Base-by-base conservation (phyloP, 208 protist genomes). In the Trypanosomatidae sp. region DNA sequence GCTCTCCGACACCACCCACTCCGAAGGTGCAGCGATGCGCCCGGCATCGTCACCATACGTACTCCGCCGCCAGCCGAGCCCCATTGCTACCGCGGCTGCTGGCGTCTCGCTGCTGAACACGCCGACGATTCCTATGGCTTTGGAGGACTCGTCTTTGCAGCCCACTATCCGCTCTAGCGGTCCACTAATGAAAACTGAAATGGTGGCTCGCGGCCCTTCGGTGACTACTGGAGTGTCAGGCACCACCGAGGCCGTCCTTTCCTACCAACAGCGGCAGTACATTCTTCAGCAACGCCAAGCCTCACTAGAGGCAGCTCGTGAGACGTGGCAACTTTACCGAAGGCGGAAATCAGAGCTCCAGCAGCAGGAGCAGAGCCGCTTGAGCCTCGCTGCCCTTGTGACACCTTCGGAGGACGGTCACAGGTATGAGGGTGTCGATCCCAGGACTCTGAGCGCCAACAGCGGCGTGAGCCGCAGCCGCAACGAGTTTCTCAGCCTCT, bases 221-320 rank as follows among this genome's bases (percentile, higher is more conserved):
- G 19, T 65, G 59, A 30, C n/a, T 15, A 66, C 13, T 33, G 33
- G 66, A 22, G 28, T 56, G 12, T 49, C 53, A 15, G 17, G 62
- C 9, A 39, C 28, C 70, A 43, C 78, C 5, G 62, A 89, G 39
- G 82, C 82, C 1, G n/a, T 83, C 12, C 72, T 62, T 3, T 89
- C 84, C 66, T 75, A 76, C 19, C 58, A 73, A 36, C 59, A 77
- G 17, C 72, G 78, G 44, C 71, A 74, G 59, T 67, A 69, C n/a
- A 56, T 22, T 19, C 43, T 83, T 39, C 80, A 67, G 60, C 62
- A 77, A 36, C 81, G 81, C 6, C 84, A 84, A 68, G 71, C 82
- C 33, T 55, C 81, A 5, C 73, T 89, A 28, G 58, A 73, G 43
- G 70, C 67, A 1, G 79, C 75, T 33, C 83, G 83, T 15, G 76